Conservation (phyloP, 148 eudicot genomes). For the Oxyria digyna region DNA sequence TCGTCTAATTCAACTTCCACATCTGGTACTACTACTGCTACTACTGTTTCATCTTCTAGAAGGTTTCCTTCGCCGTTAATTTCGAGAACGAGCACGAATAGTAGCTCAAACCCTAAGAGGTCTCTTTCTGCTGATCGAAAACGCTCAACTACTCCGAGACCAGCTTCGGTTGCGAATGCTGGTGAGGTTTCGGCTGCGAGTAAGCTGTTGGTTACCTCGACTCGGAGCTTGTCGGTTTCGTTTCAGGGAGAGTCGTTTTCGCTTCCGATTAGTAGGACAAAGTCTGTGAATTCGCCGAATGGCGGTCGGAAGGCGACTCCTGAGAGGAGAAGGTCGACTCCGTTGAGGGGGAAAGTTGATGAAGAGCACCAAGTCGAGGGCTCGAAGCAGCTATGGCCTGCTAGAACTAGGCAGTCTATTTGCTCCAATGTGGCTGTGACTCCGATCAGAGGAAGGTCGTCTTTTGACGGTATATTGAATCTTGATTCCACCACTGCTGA, state of each 20-base stretch:
- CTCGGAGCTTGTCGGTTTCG: slow-evolving; percentile 82
- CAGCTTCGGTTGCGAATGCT: slow-evolving; percentile 26
- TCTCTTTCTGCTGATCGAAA: slow-evolving; percentile 76
- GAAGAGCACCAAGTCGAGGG: slow-evolving; percentile 45
- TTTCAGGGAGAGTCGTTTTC: slow-evolving; percentile 86
- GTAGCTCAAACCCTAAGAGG: slow-evolving; percentile 39
- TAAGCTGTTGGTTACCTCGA: slow-evolving; percentile 68
- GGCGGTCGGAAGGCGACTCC: slow-evolving; percentile 69
- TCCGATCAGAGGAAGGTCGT: slow-evolving; percentile 38
- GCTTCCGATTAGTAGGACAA: slow-evolving; percentile 77
- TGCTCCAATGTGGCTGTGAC: slow-evolving; percentile 35
- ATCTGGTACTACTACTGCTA: slow-evolving; percentile 15
- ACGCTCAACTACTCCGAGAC: slow-evolving; percentile 41
- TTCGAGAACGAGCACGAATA: slow-evolving; percentile 18
- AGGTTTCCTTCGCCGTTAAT: slow-evolving; percentile 72
- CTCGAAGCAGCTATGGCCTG: slow-evolving; percentile 77
- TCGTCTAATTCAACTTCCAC: slow-evolving; percentile 32
- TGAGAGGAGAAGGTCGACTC: slow-evolving; percentile 61
- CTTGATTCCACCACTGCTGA: slow-evolving; percentile 46
- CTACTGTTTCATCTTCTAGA: slow-evolving; percentile 30
- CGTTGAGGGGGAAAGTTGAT: slow-evolving; percentile 44
- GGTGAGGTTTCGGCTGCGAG: slow-evolving; percentile 60
- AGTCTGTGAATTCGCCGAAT: slow-evolving; percentile 40
- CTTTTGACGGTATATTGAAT: slow-evolving; percentile 68
- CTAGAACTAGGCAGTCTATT: slow-evolving; percentile 30